A percentile compares a stretch with the other conserved stretches of the same genome.
phyloP scores from a whole-genome alignment of 495 filamentous ascomycete genomes.

The Aspergillus sclerotioniger region DNA sequence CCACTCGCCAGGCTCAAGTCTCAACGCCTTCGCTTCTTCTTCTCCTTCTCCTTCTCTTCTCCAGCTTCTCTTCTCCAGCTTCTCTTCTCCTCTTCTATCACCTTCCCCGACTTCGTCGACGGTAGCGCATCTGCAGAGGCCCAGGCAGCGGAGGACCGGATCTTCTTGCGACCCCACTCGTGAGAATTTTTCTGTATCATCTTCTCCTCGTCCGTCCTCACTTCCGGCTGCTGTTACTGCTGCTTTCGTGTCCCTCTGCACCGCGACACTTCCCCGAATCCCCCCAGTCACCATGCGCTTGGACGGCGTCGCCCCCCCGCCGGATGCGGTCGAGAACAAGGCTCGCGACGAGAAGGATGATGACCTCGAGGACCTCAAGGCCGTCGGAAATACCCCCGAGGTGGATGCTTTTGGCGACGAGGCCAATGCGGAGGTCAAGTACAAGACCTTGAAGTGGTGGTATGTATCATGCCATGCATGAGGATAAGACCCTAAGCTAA shows the following conservation, averaged over 20 bases:
- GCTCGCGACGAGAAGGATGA: conserved; percentile 22
- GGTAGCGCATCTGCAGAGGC: background rate
- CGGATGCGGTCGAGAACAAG: conserved; percentile 5
- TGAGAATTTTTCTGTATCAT: background rate
- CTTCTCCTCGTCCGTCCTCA: too few relatives aligned
- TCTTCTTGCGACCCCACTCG: background rate
- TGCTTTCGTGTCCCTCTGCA: background rate
- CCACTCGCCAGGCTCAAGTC: background rate
- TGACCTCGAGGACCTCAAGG: conserved; percentile 31
- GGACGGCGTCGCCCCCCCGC: background rate
- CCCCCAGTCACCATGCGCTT: background rate
- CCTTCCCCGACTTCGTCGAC: background rate
- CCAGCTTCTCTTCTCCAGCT: background rate
- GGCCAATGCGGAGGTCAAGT: conserved; percentile 43
- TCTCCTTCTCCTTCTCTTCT: background rate
- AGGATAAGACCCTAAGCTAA: background rate
- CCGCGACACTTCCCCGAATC: background rate
- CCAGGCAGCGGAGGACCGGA: background rate
- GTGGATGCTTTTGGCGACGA: conserved; percentile 45
- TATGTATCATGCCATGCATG: conserved; percentile 17
- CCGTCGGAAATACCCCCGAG: conserved; percentile 3
- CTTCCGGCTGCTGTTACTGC: too few relatives aligned
- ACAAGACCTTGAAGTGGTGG: conserved; percentile 51
- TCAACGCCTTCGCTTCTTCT: background rate
- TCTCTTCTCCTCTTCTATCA: background rate